Conservation (phyloP, 2,329 filamentous ascomycete genomes). For the Sporothrix luriei region DNA sequence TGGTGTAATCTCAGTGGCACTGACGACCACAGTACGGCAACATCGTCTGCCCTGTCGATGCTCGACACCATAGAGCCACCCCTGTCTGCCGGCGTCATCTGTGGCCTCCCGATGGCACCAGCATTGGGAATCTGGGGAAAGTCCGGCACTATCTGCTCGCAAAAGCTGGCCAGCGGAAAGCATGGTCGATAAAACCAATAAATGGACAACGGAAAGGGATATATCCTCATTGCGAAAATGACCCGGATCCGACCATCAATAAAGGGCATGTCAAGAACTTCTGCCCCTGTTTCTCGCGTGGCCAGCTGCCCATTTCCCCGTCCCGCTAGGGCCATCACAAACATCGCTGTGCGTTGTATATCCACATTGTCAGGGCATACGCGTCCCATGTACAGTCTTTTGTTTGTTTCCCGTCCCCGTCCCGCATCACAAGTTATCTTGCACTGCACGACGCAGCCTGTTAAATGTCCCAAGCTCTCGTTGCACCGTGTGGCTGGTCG, state of each 20-base stretch:
- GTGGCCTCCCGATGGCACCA: background rate
- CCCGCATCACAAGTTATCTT: background rate
- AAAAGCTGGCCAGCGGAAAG: background rate
- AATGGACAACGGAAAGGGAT: background rate
- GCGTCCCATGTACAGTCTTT: background rate
- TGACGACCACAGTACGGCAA: background rate
- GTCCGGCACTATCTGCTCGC: background rate
- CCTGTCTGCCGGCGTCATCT: conserved; percentile 18
- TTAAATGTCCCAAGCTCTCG: background rate
- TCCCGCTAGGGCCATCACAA: no score
- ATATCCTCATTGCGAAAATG: no score
- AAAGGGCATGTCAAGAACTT: background rate
- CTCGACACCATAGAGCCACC: background rate
- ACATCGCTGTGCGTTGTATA: background rate
- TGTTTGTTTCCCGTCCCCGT: background rate
- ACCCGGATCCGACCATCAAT: no score
- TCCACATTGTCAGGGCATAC: background rate
- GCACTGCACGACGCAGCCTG: background rate
- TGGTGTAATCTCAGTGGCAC: no score
- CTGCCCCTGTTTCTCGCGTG: no score
- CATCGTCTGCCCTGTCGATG: background rate
- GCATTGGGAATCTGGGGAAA: conserved; percentile 9
- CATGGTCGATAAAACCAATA: background rate
- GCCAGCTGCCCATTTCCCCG: no score
- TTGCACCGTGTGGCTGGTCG: conserved; percentile 23